Evolutionary conservation across 352 stramenopile species (phyloP), one percentile per base, ranked within the genome.

Genomic region (Bremia lactucae): DNA sequence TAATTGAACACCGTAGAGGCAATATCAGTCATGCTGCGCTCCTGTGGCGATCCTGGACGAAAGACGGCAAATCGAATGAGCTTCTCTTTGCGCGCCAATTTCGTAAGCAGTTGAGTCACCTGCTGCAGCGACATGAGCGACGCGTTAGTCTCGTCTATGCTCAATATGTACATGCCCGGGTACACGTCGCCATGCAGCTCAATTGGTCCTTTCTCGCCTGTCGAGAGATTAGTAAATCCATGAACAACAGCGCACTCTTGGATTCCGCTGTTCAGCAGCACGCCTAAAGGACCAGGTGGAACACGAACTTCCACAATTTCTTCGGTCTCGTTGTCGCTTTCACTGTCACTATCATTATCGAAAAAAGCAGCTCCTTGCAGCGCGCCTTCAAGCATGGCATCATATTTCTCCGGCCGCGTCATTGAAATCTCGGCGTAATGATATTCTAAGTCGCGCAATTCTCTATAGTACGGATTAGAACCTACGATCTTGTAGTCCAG

Each of bases 111-210:
- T 44, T 85, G 65, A 8, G 74, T 84, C 31, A 87, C 74, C 20
- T 72, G 55, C 36, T 69, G 64, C 21, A 89, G 60, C 26, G 77
- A 87, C 77, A 89, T 89, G 42, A 87, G 54, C 28, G 73, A 87
- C 47, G 72, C 77, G 42, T 89, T 87, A 16, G 70, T 81, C 41
- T 87, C 77, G 58, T 90, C 85, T 56, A 90, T 90, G 52, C 74
- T 78, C 54, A 90, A 84, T 45, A 90, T 87, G 57, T 86, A 87
- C 74, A 87, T 87, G 46, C 77, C 77, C 9, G 72, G 65, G 6
- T 78, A 60, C 31, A 90, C 77, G 31, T 74, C 55, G 16, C 77
- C 77, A 34, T 76, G 61, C 2, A 37, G 40, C 37, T 90, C 69
- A 38, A 90, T 85, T 0, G 74, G 69, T 0, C 77, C 77, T 35